phyloP scores from a whole-genome alignment of 345 rosid genomes.

The Xanthoceras sorbifolium region DNA sequence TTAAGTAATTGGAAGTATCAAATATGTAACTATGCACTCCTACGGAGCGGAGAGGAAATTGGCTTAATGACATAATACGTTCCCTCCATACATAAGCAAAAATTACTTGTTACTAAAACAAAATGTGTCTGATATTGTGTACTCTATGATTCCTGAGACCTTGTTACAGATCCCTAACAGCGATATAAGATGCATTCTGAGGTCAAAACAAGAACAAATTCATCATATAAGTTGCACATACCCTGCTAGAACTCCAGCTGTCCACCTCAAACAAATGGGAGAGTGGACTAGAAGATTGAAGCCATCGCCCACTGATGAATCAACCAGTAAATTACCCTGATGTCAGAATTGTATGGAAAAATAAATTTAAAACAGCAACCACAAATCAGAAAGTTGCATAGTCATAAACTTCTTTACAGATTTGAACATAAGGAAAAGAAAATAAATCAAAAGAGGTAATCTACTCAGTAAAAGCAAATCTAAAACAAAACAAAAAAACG shows the following conservation, averaged over 20 bases:
- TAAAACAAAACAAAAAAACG: neutral
- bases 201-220: neutral
- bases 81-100: neutral
- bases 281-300: constrained; percentile 62
- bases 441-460: neutral
- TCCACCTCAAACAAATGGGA: constrained; percentile 71
- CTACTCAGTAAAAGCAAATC: neutral
- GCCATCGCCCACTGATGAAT: constrained; percentile 95
- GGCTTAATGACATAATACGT: neutral
- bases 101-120: neutral
- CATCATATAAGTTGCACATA: constrained; percentile 31
- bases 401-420: constrained; percentile 2
- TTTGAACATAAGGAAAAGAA: constrained; percentile 9
- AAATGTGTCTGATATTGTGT: neutral
- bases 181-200: neutral
- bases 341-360: constrained; percentile 66
- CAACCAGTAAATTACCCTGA: constrained; percentile 86
- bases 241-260: constrained; percentile 82
- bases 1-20: neutral
- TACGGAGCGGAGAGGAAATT: neutral
- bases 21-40: neutral
- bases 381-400: constrained; percentile 23
- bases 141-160: neutral
- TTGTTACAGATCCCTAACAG: constrained; percentile 2
- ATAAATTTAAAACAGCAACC: constrained; percentile 47